Evolutionary conservation across 2,329 filamentous ascomycete genomes (phyloP), one percentile per base, ranked within the genome.

Genomic region (Clonostachys solani): DNA sequence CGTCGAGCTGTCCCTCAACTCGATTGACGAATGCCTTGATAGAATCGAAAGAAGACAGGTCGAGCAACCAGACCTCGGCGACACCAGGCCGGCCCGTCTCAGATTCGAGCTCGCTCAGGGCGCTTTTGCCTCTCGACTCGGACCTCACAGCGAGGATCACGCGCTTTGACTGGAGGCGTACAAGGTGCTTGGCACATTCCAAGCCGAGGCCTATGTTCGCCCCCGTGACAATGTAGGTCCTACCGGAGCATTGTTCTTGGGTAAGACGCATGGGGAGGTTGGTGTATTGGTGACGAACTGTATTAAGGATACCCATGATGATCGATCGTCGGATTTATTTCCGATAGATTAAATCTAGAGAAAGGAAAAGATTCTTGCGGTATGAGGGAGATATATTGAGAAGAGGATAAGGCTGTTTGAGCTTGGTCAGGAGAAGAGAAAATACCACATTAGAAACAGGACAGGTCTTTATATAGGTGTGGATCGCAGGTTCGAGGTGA

Each of bases 21-120:
- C 35, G 5, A 13, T 34, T 34, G 33, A 40, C 44, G 18, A 51
- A 51, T 13, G 12, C 23, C 17, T 15, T 36, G 35, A 45, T 19
- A 1, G 49, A 51, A 5, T 47, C 42, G 38, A 43, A 47, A 12
- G 44, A 47, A 6, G 43, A 37, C 48, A 73, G 65, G 49, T 74
- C 68, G 12, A 72, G 51, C 13, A 56, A 19, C 67, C 68, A 74
- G 16, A 73, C 66, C 40, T 67, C 62, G n/a, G 71, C 56, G 3
- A 53, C 47, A 5, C 48, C 49, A 2, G 33, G 29, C 3, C 37
- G 7, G 7, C 46, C 46, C 5, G 48, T 50, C 12, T 37, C 19
- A n/a, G 18, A 15, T 16, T 42, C 45, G 40, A 50, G 33, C 17
- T 37, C 33, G n/a, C 9, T 7, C 29, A 48, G 17, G 6, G 49